Evolutionary conservation across 2,329 filamentous ascomycete genomes (phyloP).

Genomic region (Xylaria sp.): DNA sequence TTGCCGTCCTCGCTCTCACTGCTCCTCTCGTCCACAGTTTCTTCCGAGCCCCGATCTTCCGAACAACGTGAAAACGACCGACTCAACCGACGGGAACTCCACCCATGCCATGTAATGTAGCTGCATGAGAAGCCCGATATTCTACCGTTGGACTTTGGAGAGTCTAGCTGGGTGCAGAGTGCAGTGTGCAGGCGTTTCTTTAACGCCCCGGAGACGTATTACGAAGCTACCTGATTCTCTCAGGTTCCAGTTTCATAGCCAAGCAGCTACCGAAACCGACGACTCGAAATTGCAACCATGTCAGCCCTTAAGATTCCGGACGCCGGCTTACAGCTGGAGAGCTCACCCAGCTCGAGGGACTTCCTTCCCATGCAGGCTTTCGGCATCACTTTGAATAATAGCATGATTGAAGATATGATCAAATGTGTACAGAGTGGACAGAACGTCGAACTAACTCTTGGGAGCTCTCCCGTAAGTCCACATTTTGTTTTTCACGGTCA

Average conservation of each 20-base stretch:
- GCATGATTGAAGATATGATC: constrained; percentile 71
- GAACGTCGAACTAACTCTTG: constrained; percentile 67
- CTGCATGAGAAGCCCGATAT: constrained; percentile 49
- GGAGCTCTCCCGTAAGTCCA: constrained; percentile 67
- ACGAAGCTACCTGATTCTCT: constrained; percentile 17
- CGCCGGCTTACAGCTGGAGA: constrained; percentile 67
- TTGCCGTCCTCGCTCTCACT: neutral
- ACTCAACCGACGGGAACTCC: constrained; percentile 29
- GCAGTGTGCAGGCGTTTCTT: constrained; percentile 45
- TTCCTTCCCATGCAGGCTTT: constrained; percentile 66
- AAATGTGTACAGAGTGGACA: constrained; percentile 67
- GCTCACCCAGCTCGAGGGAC: constrained; percentile 58
- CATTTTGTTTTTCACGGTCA: constrained; percentile 34
- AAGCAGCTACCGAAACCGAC: constrained; percentile 26
- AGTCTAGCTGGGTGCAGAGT: constrained; percentile 51
- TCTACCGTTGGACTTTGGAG: constrained; percentile 49
- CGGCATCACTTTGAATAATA: constrained; percentile 66
- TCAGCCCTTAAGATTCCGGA: constrained; percentile 67
- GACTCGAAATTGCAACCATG: constrained; percentile 53
- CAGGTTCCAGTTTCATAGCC: constrained; percentile 12
- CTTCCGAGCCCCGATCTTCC: constrained; percentile 25
- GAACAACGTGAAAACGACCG: constrained; percentile 22
- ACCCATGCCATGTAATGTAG: constrained; percentile 48
- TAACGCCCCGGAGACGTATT: constrained; percentile 32
- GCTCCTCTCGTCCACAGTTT: constrained; percentile 20